phyloP scores from a whole-genome alignment of 1,139 yeast genomes.

The Sugiyamaella pinicola region DNA sequence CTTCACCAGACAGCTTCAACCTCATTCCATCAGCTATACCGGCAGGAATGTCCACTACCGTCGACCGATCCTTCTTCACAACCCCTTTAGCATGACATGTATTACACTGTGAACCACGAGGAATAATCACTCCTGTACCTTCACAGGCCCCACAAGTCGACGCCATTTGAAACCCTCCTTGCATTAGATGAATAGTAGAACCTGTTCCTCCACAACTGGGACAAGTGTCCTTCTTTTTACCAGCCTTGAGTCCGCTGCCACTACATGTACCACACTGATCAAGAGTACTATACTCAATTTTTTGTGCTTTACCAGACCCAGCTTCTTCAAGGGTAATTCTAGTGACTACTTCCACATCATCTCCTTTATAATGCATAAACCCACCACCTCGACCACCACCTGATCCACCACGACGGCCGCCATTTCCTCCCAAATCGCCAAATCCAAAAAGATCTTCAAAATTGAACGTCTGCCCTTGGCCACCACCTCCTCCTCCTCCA shows the following conservation, averaged over 20 bases:
- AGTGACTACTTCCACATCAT: conserved; percentile 79
- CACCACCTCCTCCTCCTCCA: conserved; percentile 46
- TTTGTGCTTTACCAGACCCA: conserved; percentile 58
- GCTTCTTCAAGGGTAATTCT: conserved; percentile 83
- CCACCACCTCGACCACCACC: conserved; percentile 35
- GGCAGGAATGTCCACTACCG: conserved; percentile 81
- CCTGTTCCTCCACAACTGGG: conserved; percentile 93
- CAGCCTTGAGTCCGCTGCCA: conserved; percentile 82
- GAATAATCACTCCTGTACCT: conserved; percentile 83
- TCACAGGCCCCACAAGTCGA: conserved; percentile 86
- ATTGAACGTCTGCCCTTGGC: conserved; percentile 50
- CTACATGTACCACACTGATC: conserved; percentile 78
- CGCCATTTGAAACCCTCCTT: conserved; percentile 97
- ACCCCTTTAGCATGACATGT: conserved; percentile 92
- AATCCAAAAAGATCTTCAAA: conserved; percentile 89
- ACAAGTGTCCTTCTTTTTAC: conserved; percentile 78
- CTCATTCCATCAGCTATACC: conserved; percentile 89
- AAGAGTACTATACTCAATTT: conserved; percentile 70
- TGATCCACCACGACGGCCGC: conserved; percentile 40
- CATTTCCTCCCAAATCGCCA: conserved; percentile 46
- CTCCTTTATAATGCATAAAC: conserved; percentile 83
- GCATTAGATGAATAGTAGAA: conserved; percentile 76
- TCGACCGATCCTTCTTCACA: conserved; percentile 62
- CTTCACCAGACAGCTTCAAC: conserved; percentile 82
- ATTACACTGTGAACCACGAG: conserved; percentile 68